Base-by-base conservation (phyloP, 495 filamentous ascomycete genomes). In the Corynascus novoguineensis region DNA sequence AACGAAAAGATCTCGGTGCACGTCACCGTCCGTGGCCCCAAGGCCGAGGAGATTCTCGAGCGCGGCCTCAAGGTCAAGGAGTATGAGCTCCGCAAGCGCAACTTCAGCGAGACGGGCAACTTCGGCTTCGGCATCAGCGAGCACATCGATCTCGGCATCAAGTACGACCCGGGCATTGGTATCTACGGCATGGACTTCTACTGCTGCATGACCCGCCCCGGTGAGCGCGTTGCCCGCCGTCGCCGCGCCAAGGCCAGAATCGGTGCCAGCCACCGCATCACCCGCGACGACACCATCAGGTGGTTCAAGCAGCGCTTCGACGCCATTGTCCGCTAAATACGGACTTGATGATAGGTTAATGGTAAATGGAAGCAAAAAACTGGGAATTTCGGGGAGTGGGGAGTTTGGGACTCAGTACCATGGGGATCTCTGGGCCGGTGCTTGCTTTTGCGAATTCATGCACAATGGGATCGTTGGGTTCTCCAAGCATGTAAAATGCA, bases 121-220 rank as follows among this genome's bases (percentile, higher is more conserved):
- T 99, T 99, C 76, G 93, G 93, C 65, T 99, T 99, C 85, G 93
- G 95, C 80, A 99, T 99, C 82, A 88, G 81, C 81, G 95, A 99
- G 78, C 95, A 99, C 83, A 99, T 99, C 77, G 95, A 99, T 86
- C 82, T 99, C 71, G 95, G 95, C 69, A 97, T 99, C 87, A 99
- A 99, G 86, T 98, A 98, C 81, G 93, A 98, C 85, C 93, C 93
- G 58, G 89, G 83, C 55, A 97, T 97, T 67, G 92, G 92, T 83
- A 97, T 99, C 79, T 99, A 99, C 83, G 95, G 95, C 78, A 99
- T 99, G 95, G 95, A 99, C 83, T 99, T 99, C 84, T 99, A 96
- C 87, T 90, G 86, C 88, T 97, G 92, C 89, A 99, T 99, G 95
- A 78, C 90, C 81, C 90, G 95, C 67, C 95, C 92, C 60, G 95